phyloP scores from a whole-genome alignment of 2,329 filamentous ascomycete genomes.

The Lasiodiplodia theobromae region DNA sequence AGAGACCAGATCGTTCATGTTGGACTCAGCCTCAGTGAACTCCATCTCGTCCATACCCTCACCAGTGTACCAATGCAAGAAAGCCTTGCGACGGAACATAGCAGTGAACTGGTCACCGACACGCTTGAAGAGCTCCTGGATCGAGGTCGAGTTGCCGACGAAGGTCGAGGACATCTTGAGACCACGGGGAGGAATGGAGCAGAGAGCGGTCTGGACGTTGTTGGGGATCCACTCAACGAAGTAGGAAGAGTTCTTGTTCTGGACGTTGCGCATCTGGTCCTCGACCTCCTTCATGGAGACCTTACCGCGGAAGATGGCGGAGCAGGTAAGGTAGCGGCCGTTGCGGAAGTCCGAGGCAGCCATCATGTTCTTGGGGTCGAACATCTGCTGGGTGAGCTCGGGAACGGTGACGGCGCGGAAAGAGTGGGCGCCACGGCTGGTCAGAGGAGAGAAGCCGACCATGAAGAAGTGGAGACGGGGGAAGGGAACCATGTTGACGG shows the following conservation, averaged over 20 bases:
- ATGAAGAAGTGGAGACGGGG: slow-evolving; percentile 99
- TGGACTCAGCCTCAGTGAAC: slow-evolving; percentile 99
- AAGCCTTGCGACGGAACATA: slow-evolving; percentile 99
- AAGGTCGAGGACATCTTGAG: slow-evolving; percentile 99
- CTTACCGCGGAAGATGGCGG: slow-evolving; percentile 99
- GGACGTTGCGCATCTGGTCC: slow-evolving; percentile 99
- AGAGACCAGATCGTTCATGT: slow-evolving; percentile 99
- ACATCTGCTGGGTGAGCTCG: slow-evolving; percentile 99
- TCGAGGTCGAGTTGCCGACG: slow-evolving; percentile 98
- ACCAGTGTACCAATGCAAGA: slow-evolving; percentile 99
- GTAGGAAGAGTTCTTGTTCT: slow-evolving; percentile 99
- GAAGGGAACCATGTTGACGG: slow-evolving; percentile 99
- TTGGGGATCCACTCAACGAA: slow-evolving; percentile 99
- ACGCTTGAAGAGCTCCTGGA: slow-evolving; percentile 99
- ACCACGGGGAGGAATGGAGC: slow-evolving; percentile 96
- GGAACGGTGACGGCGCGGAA: slow-evolving; percentile 98
- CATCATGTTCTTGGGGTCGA: slow-evolving; percentile 99
- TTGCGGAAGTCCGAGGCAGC: slow-evolving; percentile 99
- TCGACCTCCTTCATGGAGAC: slow-evolving; percentile 99
- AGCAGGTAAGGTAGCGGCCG: slow-evolving; percentile 99
- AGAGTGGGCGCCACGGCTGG: slow-evolving; percentile 86
- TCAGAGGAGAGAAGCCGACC: slow-evolving; percentile 99
- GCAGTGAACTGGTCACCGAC: slow-evolving; percentile 99
- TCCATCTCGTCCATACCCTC: slow-evolving; percentile 99
- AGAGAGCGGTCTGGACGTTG: slow-evolving; percentile 99